Conservation (phyloP, 148 eudicot genomes). For the Gaultheria prostrata region DNA sequence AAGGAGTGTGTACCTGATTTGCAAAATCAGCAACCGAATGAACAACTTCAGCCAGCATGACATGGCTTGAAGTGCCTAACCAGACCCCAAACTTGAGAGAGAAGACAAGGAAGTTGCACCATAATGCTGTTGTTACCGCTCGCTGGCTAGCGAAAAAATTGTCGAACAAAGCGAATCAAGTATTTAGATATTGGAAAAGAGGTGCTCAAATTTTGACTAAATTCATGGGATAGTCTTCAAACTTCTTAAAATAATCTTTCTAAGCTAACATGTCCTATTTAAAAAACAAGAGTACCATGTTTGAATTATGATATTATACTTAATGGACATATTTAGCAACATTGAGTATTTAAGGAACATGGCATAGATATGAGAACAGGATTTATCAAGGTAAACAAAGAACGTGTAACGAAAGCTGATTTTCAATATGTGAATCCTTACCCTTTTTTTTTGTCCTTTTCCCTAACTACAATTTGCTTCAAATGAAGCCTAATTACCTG, state of each 20-base stretch:
- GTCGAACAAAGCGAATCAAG: not conserved
- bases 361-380: not conserved
- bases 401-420: not conserved
- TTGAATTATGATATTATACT: not conserved
- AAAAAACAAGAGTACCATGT: not conserved
- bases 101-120: slow-evolving; percentile 96
- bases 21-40: slow-evolving; percentile 95
- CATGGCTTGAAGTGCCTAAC: slow-evolving; percentile 87
- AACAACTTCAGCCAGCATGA: slow-evolving; percentile 88
- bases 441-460: not conserved
- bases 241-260: not conserved
- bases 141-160: slow-evolving; percentile 55
- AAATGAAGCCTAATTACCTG: not conserved
- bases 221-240: not conserved
- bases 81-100: slow-evolving; percentile 97
- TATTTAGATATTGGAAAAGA: not conserved
- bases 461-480: not conserved
- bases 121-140: slow-evolving; percentile 89
- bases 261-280: not conserved
- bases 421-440: not conserved
- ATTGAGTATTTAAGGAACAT: not conserved
- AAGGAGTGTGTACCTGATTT: slow-evolving; percentile 61
- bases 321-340: not conserved
- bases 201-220: slow-evolving; percentile 4
- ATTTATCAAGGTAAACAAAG: not conserved